Percentiles rank a stretch among this genome's conserved stretches.
Evolutionary conservation across 2,329 filamentous ascomycete species (phyloP).

Genomic region (Catunica adiposa): DNA sequence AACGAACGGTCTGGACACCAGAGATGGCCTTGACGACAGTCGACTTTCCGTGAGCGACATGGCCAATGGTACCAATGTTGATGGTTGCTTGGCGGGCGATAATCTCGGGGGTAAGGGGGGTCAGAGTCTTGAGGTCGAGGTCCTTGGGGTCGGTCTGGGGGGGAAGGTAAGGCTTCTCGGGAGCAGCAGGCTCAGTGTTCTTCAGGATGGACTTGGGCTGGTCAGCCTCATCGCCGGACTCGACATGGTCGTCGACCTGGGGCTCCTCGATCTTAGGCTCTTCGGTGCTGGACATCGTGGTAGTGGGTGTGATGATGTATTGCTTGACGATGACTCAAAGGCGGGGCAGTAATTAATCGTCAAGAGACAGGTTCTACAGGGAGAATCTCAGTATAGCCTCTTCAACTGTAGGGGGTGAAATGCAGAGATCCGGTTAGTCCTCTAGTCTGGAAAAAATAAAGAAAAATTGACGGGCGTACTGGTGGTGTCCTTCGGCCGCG

Average conservation of each 20-base stretch:
- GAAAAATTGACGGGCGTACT: background rate
- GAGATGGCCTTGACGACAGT: conserved; percentile 99
- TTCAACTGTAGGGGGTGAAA: background rate
- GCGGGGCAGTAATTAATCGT: conserved; percentile 8
- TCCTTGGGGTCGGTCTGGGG: conserved; percentile 86
- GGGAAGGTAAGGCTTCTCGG: conserved; percentile 39
- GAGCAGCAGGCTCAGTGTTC: conserved; percentile 41
- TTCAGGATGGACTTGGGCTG: conserved; percentile 79
- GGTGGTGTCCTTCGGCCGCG: conserved; percentile 3
- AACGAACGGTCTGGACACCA: conserved; percentile 93
- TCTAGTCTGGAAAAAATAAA: background rate
- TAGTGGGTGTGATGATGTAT: conserved; percentile 1
- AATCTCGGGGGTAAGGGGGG: conserved; percentile 83
- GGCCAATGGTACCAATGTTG: conserved; percentile 96
- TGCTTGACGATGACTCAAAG: conserved; percentile 13
- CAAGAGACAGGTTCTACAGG: conserved; percentile 6
- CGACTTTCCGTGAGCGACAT: conserved; percentile 97
- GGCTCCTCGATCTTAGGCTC: conserved; percentile 51
- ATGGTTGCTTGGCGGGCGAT: conserved; percentile 96
- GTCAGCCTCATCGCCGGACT: conserved; percentile 37
- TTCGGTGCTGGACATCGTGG: conserved; percentile 37
- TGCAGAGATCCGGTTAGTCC: background rate
- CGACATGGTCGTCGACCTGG: conserved; percentile 46
- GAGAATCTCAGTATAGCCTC: background rate
- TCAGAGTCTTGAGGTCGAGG: conserved; percentile 65